phyloP scores from a whole-genome alignment of 225 moss, liverwort and hornwort species.

The Antitrichia curtipendula region DNA sequence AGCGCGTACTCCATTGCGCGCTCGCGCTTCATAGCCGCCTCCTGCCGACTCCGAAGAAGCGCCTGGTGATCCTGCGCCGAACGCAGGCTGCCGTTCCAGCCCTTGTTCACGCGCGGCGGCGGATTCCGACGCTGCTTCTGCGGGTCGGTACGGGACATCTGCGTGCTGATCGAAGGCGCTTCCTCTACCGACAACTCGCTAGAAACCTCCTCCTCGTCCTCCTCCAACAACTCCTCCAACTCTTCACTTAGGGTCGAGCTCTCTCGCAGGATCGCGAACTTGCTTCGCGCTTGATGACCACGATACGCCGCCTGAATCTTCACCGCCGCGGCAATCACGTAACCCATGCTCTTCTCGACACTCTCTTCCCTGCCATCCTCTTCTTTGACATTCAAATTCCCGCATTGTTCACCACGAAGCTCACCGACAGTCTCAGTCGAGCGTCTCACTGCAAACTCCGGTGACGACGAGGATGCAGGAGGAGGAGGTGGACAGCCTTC shows the following conservation, averaged over 20 bases:
- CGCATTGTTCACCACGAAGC: not conserved
- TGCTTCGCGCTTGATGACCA: slow-evolving; percentile 10
- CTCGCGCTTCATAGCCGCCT: slow-evolving; percentile 40
- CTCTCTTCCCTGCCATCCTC: not conserved
- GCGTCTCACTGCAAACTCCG: not conserved
- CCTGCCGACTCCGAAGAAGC: slow-evolving; percentile 22
- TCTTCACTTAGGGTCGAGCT: not conserved
- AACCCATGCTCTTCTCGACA: not conserved
- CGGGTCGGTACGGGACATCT: slow-evolving; percentile 31
- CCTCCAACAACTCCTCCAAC: not conserved
- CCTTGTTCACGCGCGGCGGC: not conserved
- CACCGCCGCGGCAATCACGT: slow-evolving; percentile 6
- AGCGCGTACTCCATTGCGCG: slow-evolving; percentile 48
- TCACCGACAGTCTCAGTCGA: not conserved
- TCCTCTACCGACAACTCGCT: not conserved
- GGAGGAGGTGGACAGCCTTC: not conserved
- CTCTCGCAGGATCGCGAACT: not conserved
- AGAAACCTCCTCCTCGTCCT: not conserved
- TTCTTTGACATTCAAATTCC: not conserved
- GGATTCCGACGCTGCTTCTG: slow-evolving; percentile 6
- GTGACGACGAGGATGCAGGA: not conserved
- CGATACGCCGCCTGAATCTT: slow-evolving; percentile 36
- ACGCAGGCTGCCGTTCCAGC: slow-evolving; percentile 46
- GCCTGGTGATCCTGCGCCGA: slow-evolving; percentile 39
- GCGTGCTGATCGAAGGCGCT: slow-evolving; percentile 30